Evolutionary conservation across 2,329 filamentous ascomycete genomes (phyloP).

Genomic region (Paracamarosporium sp.): DNA sequence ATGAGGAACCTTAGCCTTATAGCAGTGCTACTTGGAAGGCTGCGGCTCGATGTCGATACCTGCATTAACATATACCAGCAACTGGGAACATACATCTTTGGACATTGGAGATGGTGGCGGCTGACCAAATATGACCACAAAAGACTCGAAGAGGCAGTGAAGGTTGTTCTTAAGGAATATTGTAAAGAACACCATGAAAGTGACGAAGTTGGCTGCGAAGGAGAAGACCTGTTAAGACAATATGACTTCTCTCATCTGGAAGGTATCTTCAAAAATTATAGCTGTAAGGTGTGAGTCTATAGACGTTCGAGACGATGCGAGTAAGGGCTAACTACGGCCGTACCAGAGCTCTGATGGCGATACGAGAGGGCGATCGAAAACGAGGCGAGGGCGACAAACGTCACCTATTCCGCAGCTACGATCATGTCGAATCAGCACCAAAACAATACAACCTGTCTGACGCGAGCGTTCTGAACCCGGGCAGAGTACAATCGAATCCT

Average conservation of each 20-base stretch:
- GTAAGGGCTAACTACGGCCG: not conserved
- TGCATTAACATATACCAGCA: not conserved
- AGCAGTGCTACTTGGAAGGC: constrained; percentile 4
- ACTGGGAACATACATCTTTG: not conserved
- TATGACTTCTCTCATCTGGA: constrained; percentile 1
- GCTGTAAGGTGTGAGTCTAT: not conserved
- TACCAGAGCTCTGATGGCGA: not conserved
- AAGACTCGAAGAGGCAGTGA: not conserved
- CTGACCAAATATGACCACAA: not conserved
- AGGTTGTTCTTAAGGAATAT: not conserved
- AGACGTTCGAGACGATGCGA: not conserved
- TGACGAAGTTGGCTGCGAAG: not conserved
- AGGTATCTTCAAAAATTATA: not conserved
- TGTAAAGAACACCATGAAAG: not conserved
- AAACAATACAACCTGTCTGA: not conserved
- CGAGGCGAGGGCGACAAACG: not conserved
- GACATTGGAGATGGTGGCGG: not conserved
- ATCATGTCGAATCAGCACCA: not conserved
- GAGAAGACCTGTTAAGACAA: not conserved
- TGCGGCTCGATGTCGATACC: not conserved
- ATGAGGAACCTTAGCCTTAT: not conserved
- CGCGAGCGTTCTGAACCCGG: not conserved
- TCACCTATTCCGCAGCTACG: constrained; percentile 2
- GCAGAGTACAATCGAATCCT: not conserved
- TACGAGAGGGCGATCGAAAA: not conserved